Percentiles rank a stretch among this genome's conserved stretches.
phyloP scores from a whole-genome alignment of 2,329 filamentous ascomycete genomes.

The Rosellinia necatrix region DNA sequence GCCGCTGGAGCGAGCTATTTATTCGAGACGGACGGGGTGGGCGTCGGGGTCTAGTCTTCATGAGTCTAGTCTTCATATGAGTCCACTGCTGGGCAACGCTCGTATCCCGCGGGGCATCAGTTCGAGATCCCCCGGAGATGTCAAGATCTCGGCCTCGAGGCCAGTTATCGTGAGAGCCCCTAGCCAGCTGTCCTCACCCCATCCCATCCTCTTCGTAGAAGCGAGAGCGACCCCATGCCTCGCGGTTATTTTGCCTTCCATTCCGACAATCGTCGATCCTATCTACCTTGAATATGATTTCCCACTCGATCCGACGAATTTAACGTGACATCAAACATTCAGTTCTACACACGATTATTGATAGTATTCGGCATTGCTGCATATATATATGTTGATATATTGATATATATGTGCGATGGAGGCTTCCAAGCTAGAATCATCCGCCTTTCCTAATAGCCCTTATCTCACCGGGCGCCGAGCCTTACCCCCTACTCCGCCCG shows the following conservation, averaged over 20 bases:
- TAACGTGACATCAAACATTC: not conserved
- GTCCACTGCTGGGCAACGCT: conserved; percentile 1
- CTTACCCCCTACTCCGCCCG: conserved; percentile 48
- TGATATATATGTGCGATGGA: conserved; percentile 16
- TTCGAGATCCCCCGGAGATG: conserved; percentile 17
- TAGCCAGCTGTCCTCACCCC: not conserved
- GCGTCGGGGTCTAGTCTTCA: not conserved
- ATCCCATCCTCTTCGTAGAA: not conserved
- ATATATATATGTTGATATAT: too few relatives aligned
- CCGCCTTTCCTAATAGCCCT: not conserved
- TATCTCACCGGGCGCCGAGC: not conserved
- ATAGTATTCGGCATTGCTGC: conserved; percentile 5
- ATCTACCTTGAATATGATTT: not conserved
- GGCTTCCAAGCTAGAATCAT: not conserved
- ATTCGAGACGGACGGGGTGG: too few relatives aligned
- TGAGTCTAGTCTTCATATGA: not conserved
- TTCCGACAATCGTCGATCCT: not conserved
- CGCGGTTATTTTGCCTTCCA: not conserved
- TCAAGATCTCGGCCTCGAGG: not conserved
- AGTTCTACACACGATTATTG: not conserved
- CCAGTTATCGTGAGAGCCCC: not conserved
- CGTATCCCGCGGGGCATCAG: conserved; percentile 1
- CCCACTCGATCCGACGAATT: not conserved
- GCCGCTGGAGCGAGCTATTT: too few relatives aligned
- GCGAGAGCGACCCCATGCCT: not conserved